Evolutionary conservation across 2,329 filamentous ascomycete species (phyloP).

Genomic region (Trichophyton rubrum): DNA sequence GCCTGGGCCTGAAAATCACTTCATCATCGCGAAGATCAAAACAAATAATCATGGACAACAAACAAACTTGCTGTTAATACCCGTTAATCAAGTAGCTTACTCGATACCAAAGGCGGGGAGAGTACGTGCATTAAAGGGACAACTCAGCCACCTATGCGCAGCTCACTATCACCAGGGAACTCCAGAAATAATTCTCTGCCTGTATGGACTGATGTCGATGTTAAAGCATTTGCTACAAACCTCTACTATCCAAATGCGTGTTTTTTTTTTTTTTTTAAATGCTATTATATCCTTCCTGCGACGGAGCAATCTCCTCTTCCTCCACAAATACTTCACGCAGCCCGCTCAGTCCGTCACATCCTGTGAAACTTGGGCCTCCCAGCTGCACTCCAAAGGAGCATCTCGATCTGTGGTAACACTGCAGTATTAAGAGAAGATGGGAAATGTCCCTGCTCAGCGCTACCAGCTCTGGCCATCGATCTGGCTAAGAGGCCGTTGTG

Average conservation of each 20-base stretch:
- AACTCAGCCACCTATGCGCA: background rate
- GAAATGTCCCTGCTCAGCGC: background rate
- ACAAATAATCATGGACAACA: background rate
- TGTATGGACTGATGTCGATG: background rate
- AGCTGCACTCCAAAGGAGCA: background rate
- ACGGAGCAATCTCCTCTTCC: background rate
- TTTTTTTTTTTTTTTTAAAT: background rate
- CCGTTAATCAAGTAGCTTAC: background rate
- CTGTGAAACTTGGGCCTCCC: background rate
- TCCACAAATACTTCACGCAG: background rate
- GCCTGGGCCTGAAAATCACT: background rate
- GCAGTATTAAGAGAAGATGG: background rate
- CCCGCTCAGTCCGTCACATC: background rate
- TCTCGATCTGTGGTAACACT: background rate
- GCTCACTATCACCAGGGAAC: no score
- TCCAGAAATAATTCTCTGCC: no score
- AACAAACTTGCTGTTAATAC: background rate
- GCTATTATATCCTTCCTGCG: background rate
- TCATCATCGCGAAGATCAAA: background rate
- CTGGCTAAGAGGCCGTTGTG: background rate
- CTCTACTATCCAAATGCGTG: background rate
- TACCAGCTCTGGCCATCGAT: background rate
- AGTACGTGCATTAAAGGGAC: background rate
- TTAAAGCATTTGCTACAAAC: background rate
- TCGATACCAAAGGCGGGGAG: background rate